These are phyloP conservation scores for Colletotrichum tabaci DNA, from an alignment of 2,329 filamentous ascomycete genomes.

Conservation along the genomic window DNA sequence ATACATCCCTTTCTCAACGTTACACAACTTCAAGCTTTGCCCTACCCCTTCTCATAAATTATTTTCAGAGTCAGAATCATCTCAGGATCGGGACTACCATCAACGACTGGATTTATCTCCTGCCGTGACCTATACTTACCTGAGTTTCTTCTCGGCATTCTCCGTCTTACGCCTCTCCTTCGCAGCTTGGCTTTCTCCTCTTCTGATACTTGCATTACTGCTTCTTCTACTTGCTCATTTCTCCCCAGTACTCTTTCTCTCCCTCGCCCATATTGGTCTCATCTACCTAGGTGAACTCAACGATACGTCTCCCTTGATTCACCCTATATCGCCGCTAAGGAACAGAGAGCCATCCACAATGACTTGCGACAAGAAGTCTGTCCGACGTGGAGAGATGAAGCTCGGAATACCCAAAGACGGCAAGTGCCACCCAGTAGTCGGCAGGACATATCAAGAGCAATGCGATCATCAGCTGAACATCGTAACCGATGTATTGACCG, in stretches of 20 bases:
- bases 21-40: background rate
- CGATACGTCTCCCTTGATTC: background rate
- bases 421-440: constrained; percentile 21
- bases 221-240: background rate
- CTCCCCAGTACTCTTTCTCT: too few relatives aligned
- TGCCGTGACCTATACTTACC: background rate
- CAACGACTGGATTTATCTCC: background rate
- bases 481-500: background rate
- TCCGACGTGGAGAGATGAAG: background rate
- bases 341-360: background rate
- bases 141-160: background rate
- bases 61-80: too few relatives aligned
- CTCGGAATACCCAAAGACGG: constrained; percentile 1
- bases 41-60: background rate
- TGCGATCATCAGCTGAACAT: background rate
- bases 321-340: background rate
- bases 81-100: too few relatives aligned
- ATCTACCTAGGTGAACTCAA: too few relatives aligned
- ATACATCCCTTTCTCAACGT: background rate
- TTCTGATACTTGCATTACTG: background rate
- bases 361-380: background rate
- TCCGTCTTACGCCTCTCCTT: background rate
- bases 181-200: background rate
- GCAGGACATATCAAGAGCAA: constrained; percentile 7
- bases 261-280: too few relatives aligned